These are phyloP conservation scores for Calocybe indica DNA, from an alignment of 768 basidiomycete genomes.

Conservation along the genomic window DNA sequence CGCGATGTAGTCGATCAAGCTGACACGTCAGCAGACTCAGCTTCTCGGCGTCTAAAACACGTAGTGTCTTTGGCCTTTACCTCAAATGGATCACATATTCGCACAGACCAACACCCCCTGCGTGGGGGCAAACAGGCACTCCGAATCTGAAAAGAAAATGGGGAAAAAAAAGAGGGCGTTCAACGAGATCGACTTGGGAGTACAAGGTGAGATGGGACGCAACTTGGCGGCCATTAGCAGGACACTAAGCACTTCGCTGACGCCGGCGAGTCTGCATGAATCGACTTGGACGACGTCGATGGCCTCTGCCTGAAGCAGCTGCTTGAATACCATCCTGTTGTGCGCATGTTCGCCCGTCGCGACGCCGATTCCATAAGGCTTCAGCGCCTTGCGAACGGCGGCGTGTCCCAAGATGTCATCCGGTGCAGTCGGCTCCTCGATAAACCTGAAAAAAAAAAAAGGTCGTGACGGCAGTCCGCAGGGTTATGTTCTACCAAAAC, in stretches of 20 bases:
- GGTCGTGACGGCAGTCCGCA: not conserved
- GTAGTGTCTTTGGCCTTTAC: conserved; percentile 22
- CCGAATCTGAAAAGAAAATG: conserved; percentile 48
- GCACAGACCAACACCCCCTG: conserved; percentile 90
- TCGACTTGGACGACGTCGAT: conserved; percentile 97
- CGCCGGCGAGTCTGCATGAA: conserved; percentile 88
- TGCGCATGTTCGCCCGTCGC: conserved; percentile 95
- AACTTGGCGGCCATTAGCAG: conserved; percentile 88
- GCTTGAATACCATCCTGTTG: conserved; percentile 95
- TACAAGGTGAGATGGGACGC: conserved; percentile 7
- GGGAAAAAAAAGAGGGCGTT: not conserved
- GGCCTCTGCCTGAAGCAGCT: conserved; percentile 82
- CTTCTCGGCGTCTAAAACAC: not conserved
- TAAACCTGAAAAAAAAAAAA: conserved; percentile 54
- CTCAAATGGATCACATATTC: conserved; percentile 87
- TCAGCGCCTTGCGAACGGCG: conserved; percentile 70
- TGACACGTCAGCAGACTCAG: conserved; percentile 14
- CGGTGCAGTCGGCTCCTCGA: conserved; percentile 90
- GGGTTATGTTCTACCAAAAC: conserved; percentile 4
- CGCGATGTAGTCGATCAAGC: conserved; percentile 89
- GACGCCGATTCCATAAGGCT: conserved; percentile 78
- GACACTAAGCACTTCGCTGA: conserved; percentile 88
- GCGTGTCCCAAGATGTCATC: conserved; percentile 88
- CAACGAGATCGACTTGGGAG: not conserved
- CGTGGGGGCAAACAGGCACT: conserved; percentile 87